phyloP scores from a whole-genome alignment of 441 rosid genomes.

The Flueggea neowawraea region DNA sequence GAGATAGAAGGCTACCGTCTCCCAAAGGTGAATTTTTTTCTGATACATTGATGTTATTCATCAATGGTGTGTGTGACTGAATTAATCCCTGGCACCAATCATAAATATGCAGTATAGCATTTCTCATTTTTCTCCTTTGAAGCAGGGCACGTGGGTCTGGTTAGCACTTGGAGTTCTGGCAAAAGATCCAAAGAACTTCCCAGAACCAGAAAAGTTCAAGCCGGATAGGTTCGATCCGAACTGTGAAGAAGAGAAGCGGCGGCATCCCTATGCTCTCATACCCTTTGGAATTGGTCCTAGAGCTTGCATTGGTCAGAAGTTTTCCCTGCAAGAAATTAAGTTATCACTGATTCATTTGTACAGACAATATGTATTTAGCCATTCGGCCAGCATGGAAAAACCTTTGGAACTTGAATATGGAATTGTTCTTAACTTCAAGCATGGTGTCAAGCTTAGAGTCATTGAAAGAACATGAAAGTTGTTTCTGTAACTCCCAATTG shows the following conservation, averaged over 20 bases:
- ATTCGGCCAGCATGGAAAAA: slow-evolving; percentile 75
- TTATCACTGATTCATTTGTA: slow-evolving; percentile 69
- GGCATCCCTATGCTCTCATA: slow-evolving; percentile 81
- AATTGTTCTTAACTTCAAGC: slow-evolving; percentile 80
- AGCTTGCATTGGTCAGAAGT: slow-evolving; percentile 85
- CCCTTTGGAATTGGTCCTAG: slow-evolving; percentile 98
- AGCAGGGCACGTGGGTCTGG: slow-evolving; percentile 98
- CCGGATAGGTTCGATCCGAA: slow-evolving; percentile 84
- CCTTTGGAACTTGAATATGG: slow-evolving; percentile 79
- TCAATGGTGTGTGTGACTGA: too few species aligned
- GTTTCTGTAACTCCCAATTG: neutral
- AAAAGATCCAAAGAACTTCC: slow-evolving; percentile 87
- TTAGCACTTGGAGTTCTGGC: slow-evolving; percentile 86
- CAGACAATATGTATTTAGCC: slow-evolving; percentile 60
- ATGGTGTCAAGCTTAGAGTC: slow-evolving; percentile 73
- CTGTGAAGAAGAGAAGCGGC: slow-evolving; percentile 71
- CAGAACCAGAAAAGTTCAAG: slow-evolving; percentile 78
- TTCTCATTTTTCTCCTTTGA: neutral
- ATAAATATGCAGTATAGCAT: too few species aligned
- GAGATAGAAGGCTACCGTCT: slow-evolving; percentile 82
- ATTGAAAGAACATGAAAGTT: slow-evolving; percentile 45
- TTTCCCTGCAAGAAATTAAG: slow-evolving; percentile 72
- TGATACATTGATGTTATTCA: too few species aligned
- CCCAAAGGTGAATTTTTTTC: slow-evolving; percentile 54
- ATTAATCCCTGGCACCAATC: too few species aligned